Conservation (phyloP, 202 grass and related monocot genomes). For the Alloteropsis angusta region DNA sequence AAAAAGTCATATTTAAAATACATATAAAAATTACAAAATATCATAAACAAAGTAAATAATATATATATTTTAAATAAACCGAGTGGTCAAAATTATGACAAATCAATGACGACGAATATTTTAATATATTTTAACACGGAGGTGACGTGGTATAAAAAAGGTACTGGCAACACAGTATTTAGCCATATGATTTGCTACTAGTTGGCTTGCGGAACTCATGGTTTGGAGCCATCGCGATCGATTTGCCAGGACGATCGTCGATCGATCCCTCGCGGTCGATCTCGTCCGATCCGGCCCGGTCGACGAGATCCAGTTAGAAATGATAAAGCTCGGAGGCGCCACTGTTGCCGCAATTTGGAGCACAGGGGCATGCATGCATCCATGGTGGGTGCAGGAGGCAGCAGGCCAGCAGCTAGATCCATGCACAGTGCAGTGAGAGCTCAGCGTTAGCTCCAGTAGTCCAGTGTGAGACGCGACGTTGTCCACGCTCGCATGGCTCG, state of each 20-base stretch:
- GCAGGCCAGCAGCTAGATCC: not conserved
- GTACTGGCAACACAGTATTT: too few species aligned
- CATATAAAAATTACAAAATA: too few species aligned
- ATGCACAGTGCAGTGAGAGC: not conserved
- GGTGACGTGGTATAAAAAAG: too few species aligned
- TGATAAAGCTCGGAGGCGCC: not conserved
- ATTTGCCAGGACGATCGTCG: not conserved
- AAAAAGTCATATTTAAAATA: too few species aligned
- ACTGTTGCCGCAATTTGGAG: not conserved
- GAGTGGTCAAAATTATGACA: too few species aligned
- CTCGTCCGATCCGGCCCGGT: not conserved
- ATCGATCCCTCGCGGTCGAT: too few species aligned
- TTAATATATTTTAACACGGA: too few species aligned
- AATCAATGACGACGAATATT: too few species aligned
- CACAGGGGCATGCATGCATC: not conserved
- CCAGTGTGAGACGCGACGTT: not conserved
- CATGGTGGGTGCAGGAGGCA: not conserved
- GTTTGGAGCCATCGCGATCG: not conserved
- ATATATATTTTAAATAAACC: too few species aligned
- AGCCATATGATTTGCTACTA: too few species aligned
- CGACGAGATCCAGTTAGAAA: not conserved
- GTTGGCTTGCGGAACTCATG: not conserved
- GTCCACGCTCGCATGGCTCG: not conserved
- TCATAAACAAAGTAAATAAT: too few species aligned
- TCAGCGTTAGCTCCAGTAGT: constrained; percentile 3